phyloP scores from a whole-genome alignment of 2,329 filamentous ascomycete genomes.

The Cladorrhinum sp. region DNA sequence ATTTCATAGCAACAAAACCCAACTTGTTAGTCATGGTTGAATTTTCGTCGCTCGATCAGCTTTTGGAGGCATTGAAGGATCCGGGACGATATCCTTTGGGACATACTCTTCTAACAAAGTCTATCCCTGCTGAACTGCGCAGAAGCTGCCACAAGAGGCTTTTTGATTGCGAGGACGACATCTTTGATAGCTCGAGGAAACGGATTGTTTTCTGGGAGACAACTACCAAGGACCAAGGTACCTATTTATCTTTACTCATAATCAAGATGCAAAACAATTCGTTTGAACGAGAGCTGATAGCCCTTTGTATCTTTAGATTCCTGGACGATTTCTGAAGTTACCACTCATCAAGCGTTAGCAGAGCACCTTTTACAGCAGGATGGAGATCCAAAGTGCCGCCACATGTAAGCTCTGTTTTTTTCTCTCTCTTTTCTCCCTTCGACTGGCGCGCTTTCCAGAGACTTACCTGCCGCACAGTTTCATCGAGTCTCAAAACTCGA shows the following conservation, averaged over 20 bases:
- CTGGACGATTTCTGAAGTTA: not conserved
- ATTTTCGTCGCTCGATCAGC: not conserved
- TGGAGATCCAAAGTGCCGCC: not conserved
- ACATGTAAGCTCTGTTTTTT: not conserved
- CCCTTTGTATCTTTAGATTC: not conserved
- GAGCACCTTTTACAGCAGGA: not conserved
- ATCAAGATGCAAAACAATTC: not conserved
- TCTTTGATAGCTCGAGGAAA: conserved; percentile 2
- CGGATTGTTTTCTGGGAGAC: conserved; percentile 9
- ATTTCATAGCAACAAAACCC: too few species aligned
- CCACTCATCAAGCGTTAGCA: not conserved
- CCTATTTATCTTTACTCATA: not conserved
- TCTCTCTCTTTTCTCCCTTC: not conserved
- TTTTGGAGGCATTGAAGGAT: not conserved
- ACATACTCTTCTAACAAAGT: not conserved
- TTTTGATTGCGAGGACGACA: not conserved
- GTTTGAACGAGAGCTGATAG: not conserved
- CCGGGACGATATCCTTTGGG: not conserved
- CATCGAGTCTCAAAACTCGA: conserved; percentile 10
- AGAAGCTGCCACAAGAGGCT: not conserved
- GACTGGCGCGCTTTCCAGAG: not conserved
- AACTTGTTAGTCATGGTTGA: not conserved
- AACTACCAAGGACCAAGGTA: not conserved
- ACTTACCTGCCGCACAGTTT: conserved; percentile 1
- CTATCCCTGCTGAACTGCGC: not conserved